Base-by-base conservation (phyloP, 352 stramenopile species). In the Globisporangium radiosum region DNA sequence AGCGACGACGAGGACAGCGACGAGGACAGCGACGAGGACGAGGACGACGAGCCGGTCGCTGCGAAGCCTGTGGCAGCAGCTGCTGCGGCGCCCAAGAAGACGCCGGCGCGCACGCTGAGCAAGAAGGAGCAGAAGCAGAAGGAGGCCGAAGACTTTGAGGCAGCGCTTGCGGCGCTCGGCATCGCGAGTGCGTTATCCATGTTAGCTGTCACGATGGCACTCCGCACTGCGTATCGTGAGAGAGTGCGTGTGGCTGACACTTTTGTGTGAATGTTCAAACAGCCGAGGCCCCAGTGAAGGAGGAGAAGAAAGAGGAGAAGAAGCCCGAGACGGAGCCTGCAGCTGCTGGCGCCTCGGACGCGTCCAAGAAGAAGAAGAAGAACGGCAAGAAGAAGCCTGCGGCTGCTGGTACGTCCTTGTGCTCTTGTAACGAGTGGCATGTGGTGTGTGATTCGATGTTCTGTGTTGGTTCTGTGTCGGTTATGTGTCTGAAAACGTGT, bases 41-140 rank as follows among this genome's bases (percentile, higher is more conserved):
- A 71, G 4, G 52, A 60, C 8, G 55, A 72, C 7, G 60, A 70
- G 54, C 57, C 57, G 8, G 51, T n/a, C 10, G 43, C 42, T 39
- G 52, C 45, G 7, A 47, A 47, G 43, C 43, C 43, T 7, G 39
- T 43, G 7, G 42, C 56, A 5, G 39, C 52, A 7, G 10, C 62
- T 37, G 62, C 50, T 3, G 25, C 25, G 25, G 58, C 60, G n/a
- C 61, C 72, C 11, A 78, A 78, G 68, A 73, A 77, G 60, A 52
- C 67, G 8, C 57, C 78, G 5, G 60, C 68, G 6, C 71, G 72
- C 33, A 83, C 70, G 25, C 62, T 91, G 15, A 88, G 76, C 40
- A 91, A 92, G 65, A 88, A 88, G 75, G 82, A 92, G 64, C 81
- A 92, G 66, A 90, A 90, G 71, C 66, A 85, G 65, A 67, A 75